A percentile compares a stretch with the other conserved stretches of the same genome.
Evolutionary conservation across 257 asterid species (phyloP).

Genomic region (Primulina eburnea): DNA sequence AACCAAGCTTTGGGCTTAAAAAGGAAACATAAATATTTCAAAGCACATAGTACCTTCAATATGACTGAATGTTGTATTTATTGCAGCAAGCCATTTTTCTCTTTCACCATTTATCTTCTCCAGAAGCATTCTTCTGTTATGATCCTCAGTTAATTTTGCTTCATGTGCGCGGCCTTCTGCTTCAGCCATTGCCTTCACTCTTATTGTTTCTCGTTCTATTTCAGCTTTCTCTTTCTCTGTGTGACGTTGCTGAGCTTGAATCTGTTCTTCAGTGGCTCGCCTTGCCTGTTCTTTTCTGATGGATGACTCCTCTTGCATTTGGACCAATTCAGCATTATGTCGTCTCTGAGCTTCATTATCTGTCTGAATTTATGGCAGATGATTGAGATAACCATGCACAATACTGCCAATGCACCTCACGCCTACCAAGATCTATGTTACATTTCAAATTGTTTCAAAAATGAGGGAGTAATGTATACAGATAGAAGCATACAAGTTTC

Average conservation of each 20-base stretch:
- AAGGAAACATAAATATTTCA: conserved; percentile 10
- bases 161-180: conserved; percentile 96
- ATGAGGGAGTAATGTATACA: conserved; percentile 8
- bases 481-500: neutral
- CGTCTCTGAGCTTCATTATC: conserved; percentile 86
- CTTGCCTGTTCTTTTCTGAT: conserved; percentile 83
- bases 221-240: conserved; percentile 96
- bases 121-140: conserved; percentile 77
- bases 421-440: neutral
- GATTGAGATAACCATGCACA: conserved; percentile 19
- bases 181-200: conserved; percentile 89
- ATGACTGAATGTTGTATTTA: conserved; percentile 86
- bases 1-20: conserved; percentile 2
- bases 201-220: conserved; percentile 81
- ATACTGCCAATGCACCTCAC: conserved; percentile 18
- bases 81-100: conserved; percentile 99
- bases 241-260: conserved; percentile 88
- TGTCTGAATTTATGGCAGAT: conserved; percentile 47
- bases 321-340: conserved; percentile 77
- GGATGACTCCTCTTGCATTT: conserved; percentile 94
- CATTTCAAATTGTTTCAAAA: conserved; percentile 8
- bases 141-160: conserved; percentile 89
- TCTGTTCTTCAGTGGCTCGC: conserved; percentile 92
- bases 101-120: conserved; percentile 82
- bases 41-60: conserved; percentile 63